Evolutionary conservation across 176 grass and related monocot species (phyloP).

Genomic region (Aechmea fasciata): DNA sequence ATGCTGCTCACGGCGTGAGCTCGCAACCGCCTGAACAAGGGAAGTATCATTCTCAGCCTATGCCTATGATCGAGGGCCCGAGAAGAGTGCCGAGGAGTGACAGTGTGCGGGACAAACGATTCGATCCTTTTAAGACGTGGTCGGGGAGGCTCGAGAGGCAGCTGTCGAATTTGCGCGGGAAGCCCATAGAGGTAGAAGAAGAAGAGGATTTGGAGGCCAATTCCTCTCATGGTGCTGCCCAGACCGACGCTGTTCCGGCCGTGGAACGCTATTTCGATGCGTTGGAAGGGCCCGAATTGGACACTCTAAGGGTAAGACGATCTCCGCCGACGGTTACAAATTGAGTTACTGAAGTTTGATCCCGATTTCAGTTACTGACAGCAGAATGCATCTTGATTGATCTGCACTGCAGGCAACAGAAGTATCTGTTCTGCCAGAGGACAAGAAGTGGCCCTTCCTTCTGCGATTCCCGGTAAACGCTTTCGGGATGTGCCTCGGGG

Average conservation of each 20-base stretch:
- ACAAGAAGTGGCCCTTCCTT: slow-evolving; percentile 90
- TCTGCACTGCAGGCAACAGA: slow-evolving; percentile 43
- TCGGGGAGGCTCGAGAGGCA: slow-evolving; percentile 78
- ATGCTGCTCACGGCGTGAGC: not conserved
- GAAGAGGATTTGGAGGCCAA: not conserved
- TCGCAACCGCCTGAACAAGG: slow-evolving; percentile 17
- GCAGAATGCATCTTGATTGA: no score
- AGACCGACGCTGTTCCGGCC: slow-evolving; percentile 51
- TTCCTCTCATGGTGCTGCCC: slow-evolving; percentile 10
- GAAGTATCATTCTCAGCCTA: slow-evolving; percentile 58
- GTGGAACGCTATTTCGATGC: slow-evolving; percentile 88
- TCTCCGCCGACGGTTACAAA: not conserved
- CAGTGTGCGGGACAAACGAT: slow-evolving; percentile 43
- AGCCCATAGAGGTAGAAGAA: slow-evolving; percentile 23
- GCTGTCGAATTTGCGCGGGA: slow-evolving; percentile 71
- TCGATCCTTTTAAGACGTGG: slow-evolving; percentile 91
- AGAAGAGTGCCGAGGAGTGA: slow-evolving; percentile 17
- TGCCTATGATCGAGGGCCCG: slow-evolving; percentile 13
- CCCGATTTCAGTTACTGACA: no score
- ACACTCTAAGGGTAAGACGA: slow-evolving; percentile 57
- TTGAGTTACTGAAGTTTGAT: no score
- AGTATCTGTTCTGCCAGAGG: slow-evolving; percentile 67
- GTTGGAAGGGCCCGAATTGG: slow-evolving; percentile 82
- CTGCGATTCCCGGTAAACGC: slow-evolving; percentile 78
- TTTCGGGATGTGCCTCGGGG: slow-evolving; percentile 83